These are phyloP conservation scores for Calonectria hongkongensis DNA, from an alignment of 2,329 filamentous ascomycete genomes.

Conservation along the genomic window DNA sequence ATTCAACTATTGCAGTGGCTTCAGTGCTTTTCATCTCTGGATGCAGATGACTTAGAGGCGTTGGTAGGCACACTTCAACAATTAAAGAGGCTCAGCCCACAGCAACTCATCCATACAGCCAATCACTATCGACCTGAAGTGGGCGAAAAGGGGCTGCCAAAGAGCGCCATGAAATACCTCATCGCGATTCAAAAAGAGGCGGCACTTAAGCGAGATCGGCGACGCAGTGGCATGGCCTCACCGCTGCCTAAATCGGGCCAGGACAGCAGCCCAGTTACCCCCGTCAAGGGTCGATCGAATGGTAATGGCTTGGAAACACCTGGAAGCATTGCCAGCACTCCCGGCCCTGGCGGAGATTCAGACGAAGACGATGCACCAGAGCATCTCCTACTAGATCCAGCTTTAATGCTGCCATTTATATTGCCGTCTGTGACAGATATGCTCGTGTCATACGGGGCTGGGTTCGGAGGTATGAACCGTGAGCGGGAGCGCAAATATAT, in stretches of 20 bases:
- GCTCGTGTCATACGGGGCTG: conserved; percentile 95
- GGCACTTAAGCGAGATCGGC: conserved; percentile 74
- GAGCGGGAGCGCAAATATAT: conserved; percentile 97
- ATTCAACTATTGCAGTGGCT: conserved; percentile 98
- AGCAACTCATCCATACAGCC: conserved; percentile 92
- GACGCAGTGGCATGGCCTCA: conserved; percentile 68
- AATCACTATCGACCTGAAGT: conserved; percentile 96
- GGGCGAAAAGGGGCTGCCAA: conserved; percentile 92
- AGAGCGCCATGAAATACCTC: conserved; percentile 91
- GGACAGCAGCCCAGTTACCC: conserved; percentile 67
- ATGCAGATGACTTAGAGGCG: conserved; percentile 88
- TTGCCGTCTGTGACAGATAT: conserved; percentile 97
- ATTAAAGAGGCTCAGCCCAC: conserved; percentile 87
- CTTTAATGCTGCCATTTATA: conserved; percentile 95
- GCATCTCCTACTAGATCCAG: conserved; percentile 88
- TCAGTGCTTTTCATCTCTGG: conserved; percentile 96
- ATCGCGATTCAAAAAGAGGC: conserved; percentile 86
- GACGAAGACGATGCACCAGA: conserved; percentile 83
- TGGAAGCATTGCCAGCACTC: conserved; percentile 64
- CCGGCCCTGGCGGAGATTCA: conserved; percentile 59
- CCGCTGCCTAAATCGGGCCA: conserved; percentile 59
- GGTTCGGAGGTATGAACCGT: conserved; percentile 92
- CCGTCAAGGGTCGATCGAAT: conserved; percentile 63
- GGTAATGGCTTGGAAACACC: conserved; percentile 66
- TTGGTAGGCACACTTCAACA: conserved; percentile 93